Percentiles rank a stretch among this genome's conserved stretches.
Conservation (phyloP, 129 eudicot genomes). For the Pittosporum tobira region DNA sequence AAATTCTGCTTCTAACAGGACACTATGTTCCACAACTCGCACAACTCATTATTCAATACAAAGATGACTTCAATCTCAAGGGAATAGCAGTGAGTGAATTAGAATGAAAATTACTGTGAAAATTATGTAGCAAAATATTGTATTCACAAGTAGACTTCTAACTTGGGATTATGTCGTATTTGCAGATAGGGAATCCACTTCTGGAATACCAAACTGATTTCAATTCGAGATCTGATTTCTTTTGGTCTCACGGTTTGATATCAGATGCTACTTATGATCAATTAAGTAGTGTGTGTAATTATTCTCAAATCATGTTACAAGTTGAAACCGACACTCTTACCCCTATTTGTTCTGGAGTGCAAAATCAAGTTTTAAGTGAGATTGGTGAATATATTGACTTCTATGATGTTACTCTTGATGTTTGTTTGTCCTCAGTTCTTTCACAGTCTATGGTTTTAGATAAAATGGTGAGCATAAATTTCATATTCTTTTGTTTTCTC, state of each 20-base stretch:
- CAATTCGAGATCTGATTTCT: slow-evolving; percentile 58
- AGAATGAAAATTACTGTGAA: no score
- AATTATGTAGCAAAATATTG: neutral
- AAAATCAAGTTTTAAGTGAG: slow-evolving; percentile 37
- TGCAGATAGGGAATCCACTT: slow-evolving; percentile 86
- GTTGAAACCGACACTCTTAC: slow-evolving; percentile 19
- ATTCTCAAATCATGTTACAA: slow-evolving; percentile 59
- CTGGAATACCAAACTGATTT: slow-evolving; percentile 74
- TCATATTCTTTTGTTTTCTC: neutral
- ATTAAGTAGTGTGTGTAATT: slow-evolving; percentile 52
- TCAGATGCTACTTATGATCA: slow-evolving; percentile 56
- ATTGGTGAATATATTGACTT: slow-evolving; percentile 42
- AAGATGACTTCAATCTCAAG: slow-evolving; percentile 60
- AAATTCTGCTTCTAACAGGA: slow-evolving; percentile 47
- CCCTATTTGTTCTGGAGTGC: slow-evolving; percentile 43
- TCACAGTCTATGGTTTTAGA: slow-evolving; percentile 47
- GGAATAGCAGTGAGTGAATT: slow-evolving; percentile 70
- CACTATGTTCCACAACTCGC: slow-evolving; percentile 97
- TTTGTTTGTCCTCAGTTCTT: slow-evolving; percentile 45
- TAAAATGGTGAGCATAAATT: slow-evolving; percentile 31
- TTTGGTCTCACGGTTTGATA: slow-evolving; percentile 90
- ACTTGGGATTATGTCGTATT: slow-evolving; percentile 7
- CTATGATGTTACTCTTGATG: slow-evolving; percentile 70
- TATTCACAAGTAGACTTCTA: neutral
- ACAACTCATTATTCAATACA: slow-evolving; percentile 43